Conservation (phyloP, 768 basidiomycete species). For the Boletellus emodensis region DNA sequence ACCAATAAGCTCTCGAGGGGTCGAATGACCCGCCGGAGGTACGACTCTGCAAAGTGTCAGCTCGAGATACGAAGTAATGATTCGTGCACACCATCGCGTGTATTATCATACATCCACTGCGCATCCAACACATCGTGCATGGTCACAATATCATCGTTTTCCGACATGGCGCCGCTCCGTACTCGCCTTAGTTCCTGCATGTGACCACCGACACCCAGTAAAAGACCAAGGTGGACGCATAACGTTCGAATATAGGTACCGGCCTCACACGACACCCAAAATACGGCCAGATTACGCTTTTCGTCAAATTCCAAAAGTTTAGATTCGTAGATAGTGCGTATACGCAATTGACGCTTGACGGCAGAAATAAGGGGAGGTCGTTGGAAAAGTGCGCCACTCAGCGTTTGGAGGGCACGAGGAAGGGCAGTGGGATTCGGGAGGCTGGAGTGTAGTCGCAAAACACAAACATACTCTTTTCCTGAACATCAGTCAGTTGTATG, state of each 20-base stretch:
- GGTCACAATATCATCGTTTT: conserved; percentile 97
- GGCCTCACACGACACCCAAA: conserved; percentile 99
- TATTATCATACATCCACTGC: conserved; percentile 98
- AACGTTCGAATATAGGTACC: conserved; percentile 96
- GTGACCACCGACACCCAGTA: conserved; percentile 97
- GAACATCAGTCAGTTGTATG: conserved; percentile 1
- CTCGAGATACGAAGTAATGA: conserved; percentile 1
- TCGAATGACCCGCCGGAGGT: conserved; percentile 90
- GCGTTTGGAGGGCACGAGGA: conserved; percentile 90
- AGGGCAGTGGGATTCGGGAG: conserved; percentile 81
- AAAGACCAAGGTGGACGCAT: conserved; percentile 92
- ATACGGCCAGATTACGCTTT: conserved; percentile 92
- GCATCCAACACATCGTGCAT: conserved; percentile 99
- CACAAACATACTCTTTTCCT: conserved; percentile 99
- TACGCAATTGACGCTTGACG: conserved; percentile 95
- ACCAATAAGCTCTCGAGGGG: conserved; percentile 92
- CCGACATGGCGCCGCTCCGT: conserved; percentile 91
- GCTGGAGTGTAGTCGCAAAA: conserved; percentile 84
- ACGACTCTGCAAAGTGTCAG: conserved; percentile 64
- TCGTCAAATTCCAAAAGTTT: conserved; percentile 97
- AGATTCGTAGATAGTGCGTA: conserved; percentile 95
- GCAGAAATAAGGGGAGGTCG: conserved; percentile 98
- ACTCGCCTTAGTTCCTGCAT: conserved; percentile 99
- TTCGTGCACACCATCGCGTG: conserved; percentile 72
- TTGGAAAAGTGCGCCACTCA: conserved; percentile 98